A percentile compares a stretch with the other conserved stretches of the same genome.
Evolutionary conservation across 129 eudicot genomes (phyloP).

Genomic region (Flaveria robusta): DNA sequence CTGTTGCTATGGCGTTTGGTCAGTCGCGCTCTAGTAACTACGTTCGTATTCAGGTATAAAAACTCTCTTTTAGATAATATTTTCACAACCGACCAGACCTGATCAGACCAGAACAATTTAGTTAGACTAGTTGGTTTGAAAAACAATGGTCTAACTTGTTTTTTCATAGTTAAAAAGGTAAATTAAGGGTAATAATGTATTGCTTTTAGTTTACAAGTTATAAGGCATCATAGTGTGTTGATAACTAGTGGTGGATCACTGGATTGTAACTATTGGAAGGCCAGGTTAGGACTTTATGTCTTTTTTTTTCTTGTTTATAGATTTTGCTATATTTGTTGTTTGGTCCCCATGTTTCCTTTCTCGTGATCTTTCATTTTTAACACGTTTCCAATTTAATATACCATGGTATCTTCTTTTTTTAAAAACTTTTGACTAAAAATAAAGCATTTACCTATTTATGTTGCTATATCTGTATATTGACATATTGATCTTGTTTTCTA

Average conservation of each 20-base stretch:
- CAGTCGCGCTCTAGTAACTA: constrained; percentile 62
- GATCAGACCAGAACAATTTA: too few species aligned
- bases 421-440: constrained; percentile 10
- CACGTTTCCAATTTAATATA: neutral
- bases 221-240: too few species aligned
- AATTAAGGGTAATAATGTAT: too few species aligned
- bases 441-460: neutral
- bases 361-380: neutral
- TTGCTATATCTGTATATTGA: neutral
- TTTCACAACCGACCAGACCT: too few species aligned
- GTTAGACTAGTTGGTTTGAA: too few species aligned
- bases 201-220: too few species aligned
- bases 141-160: too few species aligned
- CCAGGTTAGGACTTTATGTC: too few species aligned
- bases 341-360: constrained; percentile 18
- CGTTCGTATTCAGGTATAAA: constrained; percentile 78
- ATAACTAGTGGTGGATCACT: too few species aligned
- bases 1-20: constrained; percentile 95
- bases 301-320: neutral
- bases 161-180: too few species aligned
- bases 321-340: constrained; percentile 39
- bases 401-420: neutral
- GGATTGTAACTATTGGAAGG: too few species aligned
- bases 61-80: too few species aligned
- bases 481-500: neutral